Conservation (phyloP, 352 stramenopile species). For the Sclerospora graminicola region DNA sequence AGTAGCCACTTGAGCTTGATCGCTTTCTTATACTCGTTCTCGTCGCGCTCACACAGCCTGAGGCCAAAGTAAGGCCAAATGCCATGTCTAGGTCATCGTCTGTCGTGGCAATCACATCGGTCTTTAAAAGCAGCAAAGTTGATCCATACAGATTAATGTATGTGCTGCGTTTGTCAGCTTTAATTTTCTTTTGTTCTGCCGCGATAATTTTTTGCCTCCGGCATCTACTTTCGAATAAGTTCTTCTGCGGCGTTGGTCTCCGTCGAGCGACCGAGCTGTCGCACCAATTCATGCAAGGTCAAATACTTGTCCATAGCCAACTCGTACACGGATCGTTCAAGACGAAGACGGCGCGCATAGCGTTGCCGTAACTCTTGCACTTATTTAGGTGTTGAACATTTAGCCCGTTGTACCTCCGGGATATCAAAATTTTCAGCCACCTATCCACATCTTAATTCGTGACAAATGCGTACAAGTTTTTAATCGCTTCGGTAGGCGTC, state of each 20-base stretch:
- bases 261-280: conserved; percentile 31
- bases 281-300: conserved; percentile 33
- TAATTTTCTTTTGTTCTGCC: conserved; percentile 44
- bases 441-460: conserved; percentile 63
- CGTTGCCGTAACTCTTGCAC: conserved; percentile 46
- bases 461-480: conserved; percentile 30
- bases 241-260: conserved; percentile 51
- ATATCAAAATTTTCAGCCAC: conserved; percentile 57
- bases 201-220: conserved; percentile 28
- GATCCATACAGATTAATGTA: conserved; percentile 71
- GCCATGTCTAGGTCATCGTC: conserved; percentile 26
- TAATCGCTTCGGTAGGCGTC: conserved; percentile 2
- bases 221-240: conserved; percentile 56
- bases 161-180: conserved; percentile 36
- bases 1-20: conserved; percentile 55
- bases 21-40: conserved; percentile 42
- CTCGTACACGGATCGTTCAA: conserved; percentile 73
- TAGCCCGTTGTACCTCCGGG: conserved; percentile 33
- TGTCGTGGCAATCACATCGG: conserved; percentile 43
- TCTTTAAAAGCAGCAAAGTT: conserved; percentile 47
- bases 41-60: conserved; percentile 55
- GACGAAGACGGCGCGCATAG: conserved; percentile 62
- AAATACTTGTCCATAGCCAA: conserved; percentile 68
- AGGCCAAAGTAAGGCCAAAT: conserved; percentile 50
- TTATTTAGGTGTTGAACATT: conserved; percentile 36